Conservation (phyloP, 73 alveolate genomes). For the Paramecium bursaria region DNA sequence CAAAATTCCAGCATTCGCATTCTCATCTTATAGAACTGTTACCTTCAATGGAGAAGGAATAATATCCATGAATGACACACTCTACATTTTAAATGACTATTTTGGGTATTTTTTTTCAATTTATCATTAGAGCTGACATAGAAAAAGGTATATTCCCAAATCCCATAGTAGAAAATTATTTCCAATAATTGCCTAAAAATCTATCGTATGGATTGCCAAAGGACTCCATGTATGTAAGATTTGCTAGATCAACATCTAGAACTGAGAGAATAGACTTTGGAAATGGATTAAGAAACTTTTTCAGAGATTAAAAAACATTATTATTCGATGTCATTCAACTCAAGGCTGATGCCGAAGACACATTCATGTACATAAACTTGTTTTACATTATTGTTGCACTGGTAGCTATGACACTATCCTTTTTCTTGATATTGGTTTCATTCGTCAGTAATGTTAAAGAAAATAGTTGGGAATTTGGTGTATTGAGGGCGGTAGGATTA, state of each 20-base stretch:
- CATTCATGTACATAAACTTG: conserved; percentile 78
- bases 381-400: conserved; percentile 88
- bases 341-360: conserved; percentile 76
- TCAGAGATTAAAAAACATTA: conserved; percentile 79
- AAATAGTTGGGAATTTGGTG: conserved; percentile 96
- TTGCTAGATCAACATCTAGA: conserved; percentile 12
- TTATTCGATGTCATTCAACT: conserved; percentile 77
- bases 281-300: conserved; percentile 84
- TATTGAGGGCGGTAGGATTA: conserved; percentile 94
- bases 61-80: not conserved
- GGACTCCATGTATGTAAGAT: conserved; percentile 66
- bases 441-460: conserved; percentile 93
- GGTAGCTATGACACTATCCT: conserved; percentile 88
- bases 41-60: conserved; percentile 32
- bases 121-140: conserved; percentile 9
- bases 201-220: conserved; percentile 74
- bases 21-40: conserved; percentile 14
- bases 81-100: conserved; percentile 11
- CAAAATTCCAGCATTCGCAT: conserved; percentile 18
- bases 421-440: conserved; percentile 92
- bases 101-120: not conserved
- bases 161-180: conserved; percentile 53
- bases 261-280: conserved; percentile 76
- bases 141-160: conserved; percentile 68
- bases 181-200: conserved; percentile 5